Base-by-base conservation (phyloP, 768 basidiomycete species). In the Pleurotus ostreatus region DNA sequence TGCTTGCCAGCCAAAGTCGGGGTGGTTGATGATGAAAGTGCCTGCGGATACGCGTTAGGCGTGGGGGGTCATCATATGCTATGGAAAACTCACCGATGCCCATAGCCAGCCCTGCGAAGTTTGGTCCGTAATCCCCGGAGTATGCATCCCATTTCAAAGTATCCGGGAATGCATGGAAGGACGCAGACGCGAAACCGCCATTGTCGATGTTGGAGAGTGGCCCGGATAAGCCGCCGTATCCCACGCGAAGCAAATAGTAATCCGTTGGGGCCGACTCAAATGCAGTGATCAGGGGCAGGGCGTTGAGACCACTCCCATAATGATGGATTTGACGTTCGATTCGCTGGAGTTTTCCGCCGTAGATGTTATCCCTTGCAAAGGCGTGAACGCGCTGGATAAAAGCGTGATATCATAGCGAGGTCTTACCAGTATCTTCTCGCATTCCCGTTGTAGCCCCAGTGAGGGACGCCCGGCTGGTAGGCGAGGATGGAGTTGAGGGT, bases 391-490 rank as follows among this genome's bases (percentile, higher is more conserved):
- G 53, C 46, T 43, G 49, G 34, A 15, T 54, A 8, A 55, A 22
- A 25, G 37, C 2, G 16, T 18, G 6, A 13, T n/a, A 9, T 20
- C 40, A 8, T 30, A 39, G 39, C 13, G n/a, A 23, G 39, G 11
- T 64, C 70, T 47, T 54, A 80, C 81, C 79, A 81, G 67, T 81
- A 83, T 26, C 81, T 73, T 53, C 81, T 69, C 1, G 81, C 81
- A 61, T 82, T 83, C 5, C 81, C 81, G 60, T 82, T 82, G 66
- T 82, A 82, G 13, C 80, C 81, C 81, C 81, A 83, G 63, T 82
- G 81, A n/a, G 81, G 74, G 34, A 82, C 74, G 5, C 78, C 70
- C 2, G 81, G 80, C 60, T 83, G 78, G 59, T 82, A 83, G 1
- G 80, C 81, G 47, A 83, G 62, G 49, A 82, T 80, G 1, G 81